Conservation (phyloP, 768 basidiomycete genomes). For the Rhodotorula graminis region DNA sequence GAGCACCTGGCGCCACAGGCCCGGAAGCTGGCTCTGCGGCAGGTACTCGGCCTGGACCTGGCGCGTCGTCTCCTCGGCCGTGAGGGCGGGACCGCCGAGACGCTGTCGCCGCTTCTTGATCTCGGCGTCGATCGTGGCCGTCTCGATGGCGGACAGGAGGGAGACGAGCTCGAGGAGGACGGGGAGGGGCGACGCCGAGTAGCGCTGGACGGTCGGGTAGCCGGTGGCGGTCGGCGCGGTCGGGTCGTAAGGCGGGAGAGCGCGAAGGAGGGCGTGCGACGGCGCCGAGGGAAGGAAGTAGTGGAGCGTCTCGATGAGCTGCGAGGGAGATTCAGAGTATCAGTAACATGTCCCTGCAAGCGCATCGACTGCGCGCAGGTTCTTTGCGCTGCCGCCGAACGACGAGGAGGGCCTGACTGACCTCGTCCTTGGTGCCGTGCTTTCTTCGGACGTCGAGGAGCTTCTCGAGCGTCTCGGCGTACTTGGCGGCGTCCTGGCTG, state of each 20-base stretch:
- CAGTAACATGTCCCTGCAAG: no score
- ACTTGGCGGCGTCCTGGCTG: slow-evolving; percentile 71
- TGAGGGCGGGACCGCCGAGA: slow-evolving; percentile 51
- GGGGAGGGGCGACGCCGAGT: slow-evolving; percentile 64
- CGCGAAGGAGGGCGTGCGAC: slow-evolving; percentile 59
- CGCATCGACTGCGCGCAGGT: no score
- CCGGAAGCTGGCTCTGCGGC: slow-evolving; percentile 56
- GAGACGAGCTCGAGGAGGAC: slow-evolving; percentile 66
- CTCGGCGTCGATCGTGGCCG: slow-evolving; percentile 58
- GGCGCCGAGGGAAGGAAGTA: slow-evolving; percentile 71
- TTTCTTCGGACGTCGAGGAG: slow-evolving; percentile 61
- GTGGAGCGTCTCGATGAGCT: slow-evolving; percentile 66
- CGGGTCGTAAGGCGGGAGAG: slow-evolving; percentile 68
- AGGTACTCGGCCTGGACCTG: slow-evolving; percentile 42
- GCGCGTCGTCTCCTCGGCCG: slow-evolving; percentile 42
- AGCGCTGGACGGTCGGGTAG: slow-evolving; percentile 56
- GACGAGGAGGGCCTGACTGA: slow-evolving; percentile 42
- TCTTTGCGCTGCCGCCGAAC: no score
- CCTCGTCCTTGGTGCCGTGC: slow-evolving; percentile 61
- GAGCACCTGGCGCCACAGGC: slow-evolving; percentile 70
- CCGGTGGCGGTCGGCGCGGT: slow-evolving; percentile 65
- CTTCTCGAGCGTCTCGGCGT: slow-evolving; percentile 75
- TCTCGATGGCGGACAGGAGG: slow-evolving; percentile 63
- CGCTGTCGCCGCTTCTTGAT: slow-evolving; percentile 72
- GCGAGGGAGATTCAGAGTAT: slow-evolving; percentile 1